Evolutionary conservation across 2,329 filamentous ascomycete species (phyloP).

Genomic region (Xylariaceae sp.): DNA sequence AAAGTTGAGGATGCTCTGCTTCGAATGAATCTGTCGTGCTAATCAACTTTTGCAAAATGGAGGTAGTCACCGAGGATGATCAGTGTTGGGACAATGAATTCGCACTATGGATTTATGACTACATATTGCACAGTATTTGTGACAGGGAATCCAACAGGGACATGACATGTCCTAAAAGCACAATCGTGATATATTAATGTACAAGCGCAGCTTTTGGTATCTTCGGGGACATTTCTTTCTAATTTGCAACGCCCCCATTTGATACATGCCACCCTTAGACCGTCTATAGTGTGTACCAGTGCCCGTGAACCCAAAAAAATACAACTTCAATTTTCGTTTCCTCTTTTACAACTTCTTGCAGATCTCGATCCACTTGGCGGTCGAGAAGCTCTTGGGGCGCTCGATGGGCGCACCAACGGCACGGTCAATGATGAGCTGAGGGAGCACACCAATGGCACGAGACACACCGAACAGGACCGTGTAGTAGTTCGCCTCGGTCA

Average conservation of each 20-base stretch:
- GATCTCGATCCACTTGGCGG: conserved; percentile 94
- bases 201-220: conserved; percentile 46
- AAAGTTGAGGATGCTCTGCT: no score
- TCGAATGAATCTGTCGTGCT: no score
- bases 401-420: conserved; percentile 96
- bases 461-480: conserved; percentile 99
- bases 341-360: conserved; percentile 82
- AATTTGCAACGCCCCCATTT: conserved; percentile 37
- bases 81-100: background rate
- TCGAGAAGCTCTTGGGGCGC: conserved; percentile 98
- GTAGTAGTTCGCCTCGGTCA: conserved; percentile 99
- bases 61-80: no score
- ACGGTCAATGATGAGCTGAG: conserved; percentile 99
- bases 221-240: conserved; percentile 40
- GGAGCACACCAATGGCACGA: conserved; percentile 96
- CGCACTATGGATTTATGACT: background rate
- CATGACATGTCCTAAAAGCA: conserved; percentile 30
- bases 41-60: no score
- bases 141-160: background rate
- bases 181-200: conserved; percentile 42
- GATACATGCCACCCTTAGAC: conserved; percentile 41
- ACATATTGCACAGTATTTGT: conserved; percentile 16
- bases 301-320: conserved; percentile 33
- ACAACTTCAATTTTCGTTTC: conserved; percentile 25
- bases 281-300: conserved; percentile 43